A percentile compares a stretch with the other conserved stretches of the same genome.
These are phyloP conservation scores for Odonthalia washingtoniensis DNA, from an alignment of 31 red algal genomes.

Conservation along the genomic window DNA sequence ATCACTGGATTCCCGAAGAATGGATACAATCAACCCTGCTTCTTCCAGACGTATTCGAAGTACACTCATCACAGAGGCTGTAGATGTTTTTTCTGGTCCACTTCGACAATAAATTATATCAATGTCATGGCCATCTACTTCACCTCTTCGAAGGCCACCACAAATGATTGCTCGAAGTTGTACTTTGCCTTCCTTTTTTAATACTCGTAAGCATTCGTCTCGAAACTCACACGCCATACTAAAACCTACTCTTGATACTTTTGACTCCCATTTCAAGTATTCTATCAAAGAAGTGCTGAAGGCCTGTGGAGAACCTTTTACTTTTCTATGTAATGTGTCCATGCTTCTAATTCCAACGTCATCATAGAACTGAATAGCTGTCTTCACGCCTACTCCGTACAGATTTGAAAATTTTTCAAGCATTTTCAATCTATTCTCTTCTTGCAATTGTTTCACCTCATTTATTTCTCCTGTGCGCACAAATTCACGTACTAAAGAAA, in stretches of 20 bases:
- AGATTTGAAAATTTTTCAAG: conserved; percentile 41
- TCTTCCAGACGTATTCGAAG: conserved; percentile 29
- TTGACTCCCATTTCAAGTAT: conserved; percentile 37
- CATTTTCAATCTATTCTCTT: conserved; percentile 31
- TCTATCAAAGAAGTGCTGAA: neutral
- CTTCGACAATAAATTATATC: conserved; percentile 71
- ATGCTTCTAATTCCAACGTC: conserved; percentile 32
- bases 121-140: conserved; percentile 63
- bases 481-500: conserved; percentile 50
- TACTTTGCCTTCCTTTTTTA: conserved; percentile 42
- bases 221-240: conserved; percentile 22
- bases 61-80: conserved; percentile 47
- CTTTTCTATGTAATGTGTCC: conserved; percentile 19
- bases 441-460: conserved; percentile 44
- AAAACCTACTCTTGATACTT: neutral
- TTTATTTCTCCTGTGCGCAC: conserved; percentile 42
- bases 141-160: conserved; percentile 67
- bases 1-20: conserved; percentile 41
- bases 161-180: conserved; percentile 57
- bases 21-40: conserved; percentile 22
- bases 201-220: conserved; percentile 9
- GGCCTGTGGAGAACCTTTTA: neutral
- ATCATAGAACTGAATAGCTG: conserved; percentile 60
- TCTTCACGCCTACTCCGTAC: conserved; percentile 55
- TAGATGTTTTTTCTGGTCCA: neutral